These are phyloP conservation scores for Metschnikowia noctiluminum DNA, from an alignment of 805 yeast genomes.

Conservation along the genomic window DNA sequence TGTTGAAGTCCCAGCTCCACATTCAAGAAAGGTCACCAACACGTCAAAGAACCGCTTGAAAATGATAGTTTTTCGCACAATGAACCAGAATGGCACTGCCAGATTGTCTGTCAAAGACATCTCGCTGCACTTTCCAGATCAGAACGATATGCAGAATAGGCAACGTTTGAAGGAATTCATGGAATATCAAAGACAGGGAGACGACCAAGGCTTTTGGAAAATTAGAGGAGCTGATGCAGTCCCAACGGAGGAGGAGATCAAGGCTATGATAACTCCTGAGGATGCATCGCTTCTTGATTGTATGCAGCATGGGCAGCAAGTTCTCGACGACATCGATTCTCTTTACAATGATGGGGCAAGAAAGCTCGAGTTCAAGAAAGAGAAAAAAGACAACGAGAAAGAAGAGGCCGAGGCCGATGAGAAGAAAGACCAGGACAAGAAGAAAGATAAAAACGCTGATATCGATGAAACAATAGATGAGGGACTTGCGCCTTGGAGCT, in stretches of 20 bases:
- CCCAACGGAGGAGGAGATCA: slow-evolving; percentile 71
- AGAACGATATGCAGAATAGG: slow-evolving; percentile 94
- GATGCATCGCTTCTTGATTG: slow-evolving; percentile 83
- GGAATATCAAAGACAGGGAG: slow-evolving; percentile 94
- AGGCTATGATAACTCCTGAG: slow-evolving; percentile 88
- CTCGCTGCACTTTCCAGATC: slow-evolving; percentile 91
- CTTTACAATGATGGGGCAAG: slow-evolving; percentile 38
- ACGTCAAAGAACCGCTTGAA: slow-evolving; percentile 86
- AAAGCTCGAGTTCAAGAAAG: slow-evolving; percentile 24
- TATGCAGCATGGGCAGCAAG: slow-evolving; percentile 92
- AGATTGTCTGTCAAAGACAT: slow-evolving; percentile 84
- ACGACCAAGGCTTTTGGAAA: slow-evolving; percentile 94
- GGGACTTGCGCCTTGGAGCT: slow-evolving; percentile 90
- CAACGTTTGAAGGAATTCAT: slow-evolving; percentile 94
- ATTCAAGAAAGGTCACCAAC: slow-evolving; percentile 91
- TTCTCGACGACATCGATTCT: slow-evolving; percentile 73
- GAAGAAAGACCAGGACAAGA: slow-evolving; percentile 22
- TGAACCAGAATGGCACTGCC: slow-evolving; percentile 70
- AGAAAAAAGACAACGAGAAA: slow-evolving; percentile 36
- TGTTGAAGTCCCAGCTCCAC: slow-evolving; percentile 95
- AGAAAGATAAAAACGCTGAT: slow-evolving; percentile 23
- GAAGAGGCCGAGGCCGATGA: slow-evolving; percentile 25
- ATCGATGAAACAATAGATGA: slow-evolving; percentile 66
- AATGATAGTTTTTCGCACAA: slow-evolving; percentile 87
- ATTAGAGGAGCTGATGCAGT: slow-evolving; percentile 57